phyloP scores from a whole-genome alignment of 805 yeast genomes.

The Cephaloascus fragrans region DNA sequence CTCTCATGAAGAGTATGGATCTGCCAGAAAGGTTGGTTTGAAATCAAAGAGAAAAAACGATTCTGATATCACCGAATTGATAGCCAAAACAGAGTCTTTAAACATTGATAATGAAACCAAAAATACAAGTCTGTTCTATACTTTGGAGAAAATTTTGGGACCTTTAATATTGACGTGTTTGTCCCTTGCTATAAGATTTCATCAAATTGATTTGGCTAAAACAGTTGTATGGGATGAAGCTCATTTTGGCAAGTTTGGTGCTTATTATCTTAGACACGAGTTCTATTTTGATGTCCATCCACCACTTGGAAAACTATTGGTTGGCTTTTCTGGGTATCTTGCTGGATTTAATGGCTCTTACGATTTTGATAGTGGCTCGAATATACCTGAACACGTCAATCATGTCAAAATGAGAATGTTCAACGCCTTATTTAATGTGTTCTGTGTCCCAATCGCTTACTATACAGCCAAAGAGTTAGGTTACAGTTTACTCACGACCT shows the following conservation, averaged over 20 bases:
- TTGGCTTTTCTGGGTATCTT: conserved; percentile 67
- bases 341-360: conserved; percentile 82
- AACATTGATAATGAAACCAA: conserved; percentile 4
- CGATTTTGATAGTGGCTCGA: conserved; percentile 58
- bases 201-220: conserved; percentile 44
- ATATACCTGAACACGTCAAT: conserved; percentile 53
- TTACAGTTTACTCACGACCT: conserved; percentile 36
- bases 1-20: too few relatives aligned
- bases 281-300: conserved; percentile 86
- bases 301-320: conserved; percentile 74
- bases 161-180: conserved; percentile 17
- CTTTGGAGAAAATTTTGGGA: conserved; percentile 1
- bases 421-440: conserved; percentile 58
- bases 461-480: conserved; percentile 56
- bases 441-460: conserved; percentile 64
- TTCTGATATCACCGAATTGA: conserved; percentile 6
- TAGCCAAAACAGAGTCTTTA: conserved; percentile 8
- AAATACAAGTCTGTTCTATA: conserved; percentile 1
- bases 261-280: conserved; percentile 68
- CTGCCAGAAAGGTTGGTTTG: too few relatives aligned
- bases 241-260: conserved; percentile 82
- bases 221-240: conserved; percentile 87
- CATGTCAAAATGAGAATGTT: conserved; percentile 60
- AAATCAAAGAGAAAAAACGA: background rate
- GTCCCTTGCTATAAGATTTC: conserved; percentile 47